phyloP scores from a whole-genome alignment of 768 basidiomycete genomes.

The Calocybe cyanea region DNA sequence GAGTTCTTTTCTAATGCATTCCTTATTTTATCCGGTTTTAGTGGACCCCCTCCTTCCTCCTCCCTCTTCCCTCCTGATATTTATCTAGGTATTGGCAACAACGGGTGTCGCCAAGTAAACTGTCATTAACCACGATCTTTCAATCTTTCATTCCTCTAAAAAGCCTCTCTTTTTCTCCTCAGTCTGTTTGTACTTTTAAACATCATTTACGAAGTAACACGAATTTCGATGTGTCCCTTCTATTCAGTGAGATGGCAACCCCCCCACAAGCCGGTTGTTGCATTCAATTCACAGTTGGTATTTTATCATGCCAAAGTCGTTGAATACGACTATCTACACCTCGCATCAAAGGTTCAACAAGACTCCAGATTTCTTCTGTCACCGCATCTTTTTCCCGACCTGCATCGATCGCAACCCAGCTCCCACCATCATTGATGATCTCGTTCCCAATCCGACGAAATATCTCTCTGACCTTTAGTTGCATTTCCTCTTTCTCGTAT shows the following conservation, averaged over 20 bases:
- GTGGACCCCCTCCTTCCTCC: neutral
- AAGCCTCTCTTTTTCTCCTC: conserved; percentile 5
- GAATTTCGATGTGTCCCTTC: too few species aligned
- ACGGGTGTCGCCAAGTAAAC: conserved; percentile 8
- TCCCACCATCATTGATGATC: conserved; percentile 25
- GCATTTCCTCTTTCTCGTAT: conserved; percentile 81
- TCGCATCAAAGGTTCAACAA: conserved; percentile 38
- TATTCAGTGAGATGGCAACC: too few species aligned
- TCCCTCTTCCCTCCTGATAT: neutral
- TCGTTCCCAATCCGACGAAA: conserved; percentile 59
- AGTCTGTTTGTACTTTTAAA: conserved; percentile 6
- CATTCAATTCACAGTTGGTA: conserved; percentile 3
- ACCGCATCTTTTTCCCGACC: conserved; percentile 47
- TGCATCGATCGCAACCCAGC: conserved; percentile 62
- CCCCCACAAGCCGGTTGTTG: neutral
- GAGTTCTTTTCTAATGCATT: too few species aligned
- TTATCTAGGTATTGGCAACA: conserved; percentile 9
- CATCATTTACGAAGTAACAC: too few species aligned
- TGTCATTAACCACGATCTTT: conserved; percentile 8
- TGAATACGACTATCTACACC: conserved; percentile 38
- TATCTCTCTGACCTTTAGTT: conserved; percentile 54
- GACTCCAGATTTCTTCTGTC: conserved; percentile 50
- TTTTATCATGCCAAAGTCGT: conserved; percentile 45
- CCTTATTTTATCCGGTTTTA: conserved; percentile 1
- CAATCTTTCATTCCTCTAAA: neutral